Base-by-base conservation (phyloP, 192 early-diverging fungal genomes). In the Phlyctochytrium planicorne region DNA sequence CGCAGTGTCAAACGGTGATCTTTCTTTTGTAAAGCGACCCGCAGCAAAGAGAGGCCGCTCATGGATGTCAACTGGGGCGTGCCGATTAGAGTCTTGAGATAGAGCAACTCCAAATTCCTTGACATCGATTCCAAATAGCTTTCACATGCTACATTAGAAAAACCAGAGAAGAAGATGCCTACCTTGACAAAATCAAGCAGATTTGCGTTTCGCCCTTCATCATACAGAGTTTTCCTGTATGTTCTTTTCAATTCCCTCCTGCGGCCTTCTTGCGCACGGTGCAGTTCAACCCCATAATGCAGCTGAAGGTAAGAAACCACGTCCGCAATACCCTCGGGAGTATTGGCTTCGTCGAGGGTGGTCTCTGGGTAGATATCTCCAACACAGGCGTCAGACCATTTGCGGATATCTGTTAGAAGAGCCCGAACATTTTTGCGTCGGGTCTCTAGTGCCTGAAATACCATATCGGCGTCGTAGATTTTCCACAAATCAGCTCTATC, bases 391-490 rank as follows among this genome's bases (percentile, higher is more conserved):
- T 83, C 52, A 68, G 47, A 89, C 53, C 59, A 82, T 75, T 10
- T 80, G 66, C 62, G 85, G 71, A 66, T 79, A 20, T 81, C 73
- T n/a, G 55, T 60, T 29, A 82, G 67, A 0, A 78, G 32, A n/a
- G 24, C 57, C 2, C 36, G 30, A 6, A 76, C 62, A 4, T 36
- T 64, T 30, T 35, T 30, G 24, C 75, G 85, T 29, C 87, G 85
- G 56, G 88, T 76, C 60, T 90, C 69, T 63, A 97, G 82, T 1
- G 84, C 82, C 23, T 85, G 86, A 69, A 86, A 95, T 67, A 89
- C 87, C 63, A 82, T 73, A 60, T 96, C 93, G 60, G 91, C 75
- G 68, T 98, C 96, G 68, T 89, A 89, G 34, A 98, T 90, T 37
- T 84, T 81, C 96, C 96, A 98, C 35, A 98, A 70, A 78, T 95